Percentiles rank a stretch among this genome's conserved stretches.
Evolutionary conservation across 164 flowering plant genomes (phyloP).

Genomic region (Platanus orientalis): DNA sequence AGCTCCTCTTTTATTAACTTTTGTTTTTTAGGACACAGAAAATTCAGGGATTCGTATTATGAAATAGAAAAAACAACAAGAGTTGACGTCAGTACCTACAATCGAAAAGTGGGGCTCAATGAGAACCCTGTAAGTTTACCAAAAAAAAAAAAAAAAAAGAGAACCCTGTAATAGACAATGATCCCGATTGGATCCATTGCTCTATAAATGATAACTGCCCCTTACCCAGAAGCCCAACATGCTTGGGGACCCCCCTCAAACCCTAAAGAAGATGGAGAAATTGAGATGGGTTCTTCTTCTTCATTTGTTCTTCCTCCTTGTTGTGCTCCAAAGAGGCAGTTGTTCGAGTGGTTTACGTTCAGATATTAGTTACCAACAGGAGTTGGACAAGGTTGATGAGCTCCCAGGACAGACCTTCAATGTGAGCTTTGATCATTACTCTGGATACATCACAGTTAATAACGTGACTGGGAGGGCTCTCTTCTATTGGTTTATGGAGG

Average conservation of each 20-base stretch:
- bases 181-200: background rate
- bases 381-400: conserved; percentile 42
- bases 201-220: too few relatives aligned
- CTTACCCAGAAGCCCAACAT: background rate
- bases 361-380: conserved; percentile 38
- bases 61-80: too few relatives aligned
- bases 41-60: too few relatives aligned
- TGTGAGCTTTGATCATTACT: conserved; percentile 64
- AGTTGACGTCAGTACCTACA: too few relatives aligned
- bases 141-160: too few relatives aligned
- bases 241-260: background rate
- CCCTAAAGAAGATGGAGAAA: conserved; percentile 17
- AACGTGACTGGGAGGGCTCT: conserved; percentile 63
- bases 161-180: background rate
- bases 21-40: too few relatives aligned
- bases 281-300: conserved; percentile 27
- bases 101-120: too few relatives aligned
- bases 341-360: conserved; percentile 7
- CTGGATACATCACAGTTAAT: conserved; percentile 79
- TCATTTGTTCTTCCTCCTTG: conserved; percentile 10
- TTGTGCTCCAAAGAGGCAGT: conserved; percentile 15
- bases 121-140: background rate
- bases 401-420: conserved; percentile 72
- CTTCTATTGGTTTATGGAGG: conserved; percentile 90
- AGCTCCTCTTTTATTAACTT: too few relatives aligned